Base-by-base conservation (phyloP, 352 stramenopile species). In the Pythium aphanidermatum region DNA sequence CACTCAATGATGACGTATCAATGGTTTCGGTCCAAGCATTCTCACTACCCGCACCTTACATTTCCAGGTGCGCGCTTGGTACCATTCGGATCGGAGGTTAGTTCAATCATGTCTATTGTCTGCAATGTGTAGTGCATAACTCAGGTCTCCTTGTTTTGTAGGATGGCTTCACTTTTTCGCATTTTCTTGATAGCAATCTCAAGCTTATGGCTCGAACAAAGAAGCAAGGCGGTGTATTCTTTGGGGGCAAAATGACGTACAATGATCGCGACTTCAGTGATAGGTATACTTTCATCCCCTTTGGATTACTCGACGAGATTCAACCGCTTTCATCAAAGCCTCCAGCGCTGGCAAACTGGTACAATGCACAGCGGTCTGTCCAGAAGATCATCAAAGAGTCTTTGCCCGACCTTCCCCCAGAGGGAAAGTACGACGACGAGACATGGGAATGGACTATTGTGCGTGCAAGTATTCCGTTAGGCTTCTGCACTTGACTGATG, bases 371-470 rank as follows among this genome's bases (percentile, higher is more conserved):
- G 45, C 43, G 67, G 43, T 39, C 43, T 13, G 63, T 69, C 7
- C 61, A 62, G 41, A 28, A 41, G 20, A 58, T 70, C 14, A 70
- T 92, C 3, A 50, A 51, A 2, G 56, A 68, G 6, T 56, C 69
- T 2, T 40, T 82, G 20, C 40, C 63, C 8, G 53, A 37, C 8
- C 53, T 95, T 13, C 65, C 79, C 7, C 64, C 71, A n/a, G 57
- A 52, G n/a, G 32, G 60, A 6, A 82, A 86, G n/a, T 97, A 96
- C 67, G 66, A 78, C 23, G 61, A 85, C 48, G 70, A 90, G 34
- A 97, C 90, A 4, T 98, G 92, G 92, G 92, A 98, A 51, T 96
- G 82, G 76, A 97, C 92, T 0, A 89, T 97, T 26, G 65, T 81
- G 48, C 54, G 80, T 58, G 59, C 75, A 31, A 63, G 60, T 52